Evolutionary conservation across 192 early-diverging fungal genomes (phyloP), one percentile per base, ranked within the genome.

Genomic region (Dissophora globulifera): DNA sequence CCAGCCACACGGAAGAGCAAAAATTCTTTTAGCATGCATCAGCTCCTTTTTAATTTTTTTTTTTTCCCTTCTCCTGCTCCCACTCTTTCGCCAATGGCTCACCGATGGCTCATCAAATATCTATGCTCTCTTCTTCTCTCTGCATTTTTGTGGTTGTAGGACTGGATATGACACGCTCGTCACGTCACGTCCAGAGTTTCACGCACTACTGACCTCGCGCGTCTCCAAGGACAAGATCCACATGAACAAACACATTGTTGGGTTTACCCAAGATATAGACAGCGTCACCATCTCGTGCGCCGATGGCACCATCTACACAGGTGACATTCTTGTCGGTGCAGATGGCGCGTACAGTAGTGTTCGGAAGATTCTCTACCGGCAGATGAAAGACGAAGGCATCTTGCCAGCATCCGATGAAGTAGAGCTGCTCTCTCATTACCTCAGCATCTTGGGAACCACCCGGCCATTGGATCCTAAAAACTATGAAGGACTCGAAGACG

Each of bases 301-400:
- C 22, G 69, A 71, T 29, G 29, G 52, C 3, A 48, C 40, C 19
- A 48, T 60, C 1, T 71, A 71, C 13, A 56, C 58, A 1, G 69
- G 52, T 20, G 69, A 71, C 20, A 55, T 71, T 17, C 69, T 71
- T 27, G 42, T 71, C 3, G 69, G 69, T 10, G 69, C 69, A 5
- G 69, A 71, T 50, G 69, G 69, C 1, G 25, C 43, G 2, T 56
- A 62, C 29, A 71, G 69, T 47, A 46, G 43, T 26, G 60, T 62
- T 26, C 69, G 69, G 7, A 11, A 50, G 20, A 45, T 38, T 15
- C 52, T 71, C 4, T 71, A 71, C 33, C 31, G 54, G 7, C 45
- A 62, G 26, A 51, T 62, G 53, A 60, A 62, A 40, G 60, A 57
- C 50, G 59, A 62, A 15, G 60, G 47, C 1, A 31, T 62, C 0